A percentile compares a stretch with the other conserved stretches of the same genome.
Conservation (phyloP, 768 basidiomycete species). For the Hortiboletus campestris region DNA sequence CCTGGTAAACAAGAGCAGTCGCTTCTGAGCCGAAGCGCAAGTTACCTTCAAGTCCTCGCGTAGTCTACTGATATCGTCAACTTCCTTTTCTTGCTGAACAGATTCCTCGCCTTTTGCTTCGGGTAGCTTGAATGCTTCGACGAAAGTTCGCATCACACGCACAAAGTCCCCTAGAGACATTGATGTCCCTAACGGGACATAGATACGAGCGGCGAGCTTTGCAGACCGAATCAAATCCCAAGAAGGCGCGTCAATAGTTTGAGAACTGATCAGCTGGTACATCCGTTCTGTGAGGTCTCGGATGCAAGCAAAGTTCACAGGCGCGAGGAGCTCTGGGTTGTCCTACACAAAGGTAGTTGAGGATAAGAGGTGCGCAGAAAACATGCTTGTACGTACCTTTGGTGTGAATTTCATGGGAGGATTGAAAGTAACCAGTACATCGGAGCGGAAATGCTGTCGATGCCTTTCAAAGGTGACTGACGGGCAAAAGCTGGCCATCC, state of each 20-base stretch:
- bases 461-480: constrained; percentile 47
- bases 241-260: constrained; percentile 81
- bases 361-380: neutral
- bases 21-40: neutral
- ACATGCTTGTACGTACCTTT: constrained; percentile 39
- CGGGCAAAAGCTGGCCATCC: neutral
- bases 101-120: constrained; percentile 27
- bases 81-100: constrained; percentile 24
- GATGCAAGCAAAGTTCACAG: constrained; percentile 61
- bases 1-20: neutral
- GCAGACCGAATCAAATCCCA: constrained; percentile 77
- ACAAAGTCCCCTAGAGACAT: constrained; percentile 87
- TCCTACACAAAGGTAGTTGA: constrained; percentile 39
- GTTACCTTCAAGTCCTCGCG: constrained; percentile 61
- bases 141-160: constrained; percentile 68
- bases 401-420: constrained; percentile 64
- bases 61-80: constrained; percentile 34
- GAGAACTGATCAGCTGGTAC: constrained; percentile 67
- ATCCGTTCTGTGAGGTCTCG: constrained; percentile 59
- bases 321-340: constrained; percentile 68
- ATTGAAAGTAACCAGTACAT: constrained; percentile 83
- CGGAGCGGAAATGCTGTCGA: constrained; percentile 83
- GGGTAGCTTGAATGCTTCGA: constrained; percentile 67
- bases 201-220: constrained; percentile 76
- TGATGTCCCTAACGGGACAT: constrained; percentile 82